phyloP scores from a whole-genome alignment of 805 yeast species.

The Candida sphagnicola region DNA sequence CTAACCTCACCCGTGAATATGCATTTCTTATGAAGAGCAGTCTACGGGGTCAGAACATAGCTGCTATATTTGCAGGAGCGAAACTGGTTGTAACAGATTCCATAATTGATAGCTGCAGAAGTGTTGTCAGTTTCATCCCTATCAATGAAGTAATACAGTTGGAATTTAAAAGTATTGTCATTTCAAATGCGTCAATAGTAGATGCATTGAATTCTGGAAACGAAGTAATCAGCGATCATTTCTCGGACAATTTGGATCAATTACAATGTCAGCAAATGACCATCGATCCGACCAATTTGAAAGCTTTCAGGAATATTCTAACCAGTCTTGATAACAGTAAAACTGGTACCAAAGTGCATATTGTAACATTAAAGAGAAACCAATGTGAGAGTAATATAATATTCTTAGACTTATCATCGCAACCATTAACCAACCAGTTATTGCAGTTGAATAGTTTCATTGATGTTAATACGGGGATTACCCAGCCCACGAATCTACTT shows the following conservation, averaged over 20 bases:
- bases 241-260: not conserved
- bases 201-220: slow-evolving; percentile 1
- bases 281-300: slow-evolving; percentile 3
- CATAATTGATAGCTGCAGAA: not conserved
- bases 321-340: not conserved
- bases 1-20: slow-evolving; percentile 17
- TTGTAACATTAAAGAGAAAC: not conserved
- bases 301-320: not conserved
- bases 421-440: not conserved
- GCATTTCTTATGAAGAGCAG: slow-evolving; percentile 15
- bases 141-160: not conserved
- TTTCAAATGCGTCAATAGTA: not conserved
- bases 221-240: slow-evolving; percentile 1
- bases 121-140: not conserved
- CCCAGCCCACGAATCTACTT: not conserved
- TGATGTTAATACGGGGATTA: not conserved
- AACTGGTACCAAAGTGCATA: slow-evolving; percentile 3
- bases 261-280: slow-evolving; percentile 4
- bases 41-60: slow-evolving; percentile 10
- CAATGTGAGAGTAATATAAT: slow-evolving; percentile 1
- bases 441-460: not conserved
- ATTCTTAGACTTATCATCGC: slow-evolving; percentile 3
- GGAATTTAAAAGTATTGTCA: not conserved
- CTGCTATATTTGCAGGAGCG: slow-evolving; percentile 12
- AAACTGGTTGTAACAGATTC: not conserved